A percentile compares a stretch with the other conserved stretches of the same genome.
phyloP scores from a whole-genome alignment of 2,329 filamentous ascomycete species.

The Ilyonectria robusta region DNA sequence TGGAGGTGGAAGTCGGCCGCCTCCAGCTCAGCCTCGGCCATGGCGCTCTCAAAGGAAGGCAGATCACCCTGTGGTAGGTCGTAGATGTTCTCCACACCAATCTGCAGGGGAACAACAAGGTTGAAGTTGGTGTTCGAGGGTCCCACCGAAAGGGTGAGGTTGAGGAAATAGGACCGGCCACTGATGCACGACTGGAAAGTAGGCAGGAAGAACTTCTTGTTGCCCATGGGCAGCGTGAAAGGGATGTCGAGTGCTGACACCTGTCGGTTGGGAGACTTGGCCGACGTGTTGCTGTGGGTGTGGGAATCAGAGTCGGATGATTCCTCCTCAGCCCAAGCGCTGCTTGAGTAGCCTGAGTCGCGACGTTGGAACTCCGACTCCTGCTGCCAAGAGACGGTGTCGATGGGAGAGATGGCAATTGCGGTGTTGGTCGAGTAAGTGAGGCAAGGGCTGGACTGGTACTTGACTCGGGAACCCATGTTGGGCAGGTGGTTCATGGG shows the following conservation, averaged over 20 bases:
- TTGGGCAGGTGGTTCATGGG: constrained; percentile 65
- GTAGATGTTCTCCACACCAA: constrained; percentile 60
- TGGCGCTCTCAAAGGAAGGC: constrained; percentile 66
- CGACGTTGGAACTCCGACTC: constrained; percentile 55
- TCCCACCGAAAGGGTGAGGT: constrained; percentile 60
- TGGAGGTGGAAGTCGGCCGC: constrained; percentile 60
- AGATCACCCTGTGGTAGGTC: constrained; percentile 51
- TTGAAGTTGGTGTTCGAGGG: constrained; percentile 60
- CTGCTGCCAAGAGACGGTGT: constrained; percentile 59
- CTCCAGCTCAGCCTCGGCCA: constrained; percentile 58
- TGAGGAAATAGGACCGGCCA: constrained; percentile 68
- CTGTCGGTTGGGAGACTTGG: constrained; percentile 55
- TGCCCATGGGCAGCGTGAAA: constrained; percentile 61
- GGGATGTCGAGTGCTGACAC: constrained; percentile 62
- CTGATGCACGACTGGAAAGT: constrained; percentile 72
- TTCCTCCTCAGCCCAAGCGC: constrained; percentile 53
- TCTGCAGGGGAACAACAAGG: constrained; percentile 65
- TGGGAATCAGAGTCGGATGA: constrained; percentile 54
- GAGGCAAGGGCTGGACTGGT: constrained; percentile 58
- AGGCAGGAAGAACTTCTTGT: constrained; percentile 67
- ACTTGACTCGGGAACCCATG: constrained; percentile 60
- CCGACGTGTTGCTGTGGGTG: constrained; percentile 41
- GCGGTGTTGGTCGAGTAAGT: constrained; percentile 62
- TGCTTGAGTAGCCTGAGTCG: constrained; percentile 68
- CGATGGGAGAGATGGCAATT: constrained; percentile 56